Evolutionary conservation across 768 basidiomycete species (phyloP).

Genomic region (Leccinum disarticulatum): DNA sequence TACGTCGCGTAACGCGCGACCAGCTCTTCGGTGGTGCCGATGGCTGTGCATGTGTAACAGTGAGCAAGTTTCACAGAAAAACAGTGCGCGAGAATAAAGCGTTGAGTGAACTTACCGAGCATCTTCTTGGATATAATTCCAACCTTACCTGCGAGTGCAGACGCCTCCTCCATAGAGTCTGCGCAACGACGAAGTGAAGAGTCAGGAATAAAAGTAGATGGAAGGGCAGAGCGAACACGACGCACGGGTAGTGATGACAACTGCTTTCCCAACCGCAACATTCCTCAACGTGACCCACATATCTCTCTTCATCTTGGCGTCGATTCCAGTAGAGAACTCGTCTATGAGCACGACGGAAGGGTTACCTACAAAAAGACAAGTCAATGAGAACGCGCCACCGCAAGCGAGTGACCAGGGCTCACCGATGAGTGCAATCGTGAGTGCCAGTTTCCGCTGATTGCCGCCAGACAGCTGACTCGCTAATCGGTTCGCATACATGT

Average conservation of each 20-base stretch:
- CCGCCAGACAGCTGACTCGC: slow-evolving; percentile 78
- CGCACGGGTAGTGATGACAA: slow-evolving; percentile 71
- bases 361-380: slow-evolving; percentile 48
- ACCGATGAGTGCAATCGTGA: slow-evolving; percentile 78
- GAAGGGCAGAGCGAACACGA: slow-evolving; percentile 2
- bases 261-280: slow-evolving; percentile 65
- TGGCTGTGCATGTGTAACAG: slow-evolving; percentile 38
- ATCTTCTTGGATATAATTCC: slow-evolving; percentile 72
- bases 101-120: slow-evolving; percentile 50
- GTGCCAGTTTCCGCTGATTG: slow-evolving; percentile 72
- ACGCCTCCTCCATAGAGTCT: slow-evolving; percentile 87
- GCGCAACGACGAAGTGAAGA: background rate
- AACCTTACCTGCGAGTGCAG: slow-evolving; percentile 72
- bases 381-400: background rate
- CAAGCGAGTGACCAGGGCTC: slow-evolving; percentile 1
- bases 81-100: background rate
- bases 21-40: slow-evolving; percentile 64
- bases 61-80: background rate
- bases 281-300: slow-evolving; percentile 76
- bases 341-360: slow-evolving; percentile 78
- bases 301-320: slow-evolving; percentile 80
- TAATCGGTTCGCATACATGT: slow-evolving; percentile 63
- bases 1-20: slow-evolving; percentile 69
- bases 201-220: background rate
- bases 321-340: slow-evolving; percentile 81